These are phyloP conservation scores for Suillus weaverae DNA, from an alignment of 768 basidiomycete genomes.

Conservation along the genomic window DNA sequence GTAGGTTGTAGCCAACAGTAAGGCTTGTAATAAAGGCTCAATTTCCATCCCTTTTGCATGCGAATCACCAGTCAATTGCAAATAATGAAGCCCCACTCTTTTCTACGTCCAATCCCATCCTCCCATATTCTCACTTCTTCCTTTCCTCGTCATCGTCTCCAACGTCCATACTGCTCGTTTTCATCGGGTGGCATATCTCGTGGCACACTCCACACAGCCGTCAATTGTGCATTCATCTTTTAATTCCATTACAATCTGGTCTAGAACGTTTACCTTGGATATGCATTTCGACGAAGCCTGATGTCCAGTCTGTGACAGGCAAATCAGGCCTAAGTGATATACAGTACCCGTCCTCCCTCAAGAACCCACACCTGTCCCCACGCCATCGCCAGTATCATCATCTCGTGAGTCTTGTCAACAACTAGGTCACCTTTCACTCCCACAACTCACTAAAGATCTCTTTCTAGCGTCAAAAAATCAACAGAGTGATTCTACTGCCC, in stretches of 20 bases:
- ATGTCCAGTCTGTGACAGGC: conserved; percentile 79
- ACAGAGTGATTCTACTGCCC: conserved; percentile 22
- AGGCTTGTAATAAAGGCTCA: no score
- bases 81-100: conserved; percentile 34
- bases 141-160: conserved; percentile 10
- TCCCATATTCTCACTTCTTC: conserved; percentile 25
- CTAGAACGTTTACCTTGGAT: conserved; percentile 18
- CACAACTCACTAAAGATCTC: conserved; percentile 6
- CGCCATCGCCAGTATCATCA: conserved; percentile 40
- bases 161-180: no score
- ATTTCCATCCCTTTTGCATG: no score
- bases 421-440: neutral
- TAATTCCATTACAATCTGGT: conserved; percentile 6
- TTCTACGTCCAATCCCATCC: conserved; percentile 25
- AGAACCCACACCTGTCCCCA: conserved; percentile 25
- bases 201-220: neutral
- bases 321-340: conserved; percentile 77
- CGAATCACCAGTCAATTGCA: conserved; percentile 38
- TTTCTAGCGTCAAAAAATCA: conserved; percentile 28
- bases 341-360: conserved; percentile 44
- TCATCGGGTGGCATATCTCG: no score
- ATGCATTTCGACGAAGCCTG: conserved; percentile 64
- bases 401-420: conserved; percentile 35
- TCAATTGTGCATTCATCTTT: conserved; percentile 14
- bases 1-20: no score